Evolutionary conservation across 139 green algal genomes (phyloP).

Genomic region (Chlamydomonas sp.): DNA sequence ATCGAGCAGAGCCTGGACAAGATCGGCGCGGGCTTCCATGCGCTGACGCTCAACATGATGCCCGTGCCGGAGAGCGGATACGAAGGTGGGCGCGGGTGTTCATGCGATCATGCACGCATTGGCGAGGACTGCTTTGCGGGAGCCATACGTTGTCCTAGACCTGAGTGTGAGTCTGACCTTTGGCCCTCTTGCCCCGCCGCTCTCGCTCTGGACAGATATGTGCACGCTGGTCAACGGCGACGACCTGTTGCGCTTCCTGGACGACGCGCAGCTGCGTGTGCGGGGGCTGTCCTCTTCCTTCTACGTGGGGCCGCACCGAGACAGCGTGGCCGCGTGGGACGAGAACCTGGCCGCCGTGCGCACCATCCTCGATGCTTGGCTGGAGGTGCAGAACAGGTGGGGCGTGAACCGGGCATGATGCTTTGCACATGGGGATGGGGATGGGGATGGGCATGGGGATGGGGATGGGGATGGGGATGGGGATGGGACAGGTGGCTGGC

Average conservation of each 20-base stretch:
- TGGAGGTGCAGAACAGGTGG: slow-evolving; percentile 51
- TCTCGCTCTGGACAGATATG: slow-evolving; percentile 17
- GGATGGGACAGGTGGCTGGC: too few species aligned
- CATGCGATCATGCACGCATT: background rate
- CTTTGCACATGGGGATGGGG: too few species aligned
- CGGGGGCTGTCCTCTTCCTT: slow-evolving; percentile 36
- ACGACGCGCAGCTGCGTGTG: slow-evolving; percentile 53
- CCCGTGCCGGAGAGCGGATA: slow-evolving; percentile 25
- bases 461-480: too few species aligned
- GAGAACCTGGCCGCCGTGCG: slow-evolving; percentile 53
- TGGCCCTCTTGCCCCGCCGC: too few species aligned
- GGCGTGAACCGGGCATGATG: too few species aligned
- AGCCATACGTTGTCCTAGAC: too few species aligned
- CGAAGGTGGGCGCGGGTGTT: background rate
- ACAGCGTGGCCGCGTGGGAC: slow-evolving; percentile 38
- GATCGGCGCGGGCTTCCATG: slow-evolving; percentile 37
- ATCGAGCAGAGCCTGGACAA: slow-evolving; percentile 49
- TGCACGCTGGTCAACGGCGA: slow-evolving; percentile 45
- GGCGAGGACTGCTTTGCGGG: too few species aligned
- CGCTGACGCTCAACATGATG: slow-evolving; percentile 18
- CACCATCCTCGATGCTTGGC: slow-evolving; percentile 51
- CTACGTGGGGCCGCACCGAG: slow-evolving; percentile 51
- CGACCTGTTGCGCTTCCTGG: slow-evolving; percentile 47
- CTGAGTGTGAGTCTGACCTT: too few species aligned
- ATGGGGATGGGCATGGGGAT: too few species aligned